Base-by-base conservation (phyloP, 2,329 filamentous ascomycete genomes). In the Diplodia intermedia region DNA sequence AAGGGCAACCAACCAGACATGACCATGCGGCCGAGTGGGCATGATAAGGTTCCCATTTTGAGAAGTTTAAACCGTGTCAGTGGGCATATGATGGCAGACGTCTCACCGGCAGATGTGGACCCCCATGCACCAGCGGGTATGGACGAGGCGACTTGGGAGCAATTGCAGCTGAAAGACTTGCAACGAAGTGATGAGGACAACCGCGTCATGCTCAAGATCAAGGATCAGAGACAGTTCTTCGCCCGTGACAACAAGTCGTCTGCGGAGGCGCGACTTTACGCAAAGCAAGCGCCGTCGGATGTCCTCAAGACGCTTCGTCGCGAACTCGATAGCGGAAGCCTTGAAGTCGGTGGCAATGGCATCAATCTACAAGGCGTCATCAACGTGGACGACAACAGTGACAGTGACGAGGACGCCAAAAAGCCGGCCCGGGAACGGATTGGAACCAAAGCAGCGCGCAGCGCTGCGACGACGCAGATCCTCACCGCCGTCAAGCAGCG, bases 51-150 rank as follows among this genome's bases (percentile, higher is more conserved):
- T 2, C 94, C 93, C 12, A 96, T 98, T 70, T 90, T 98, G 71
- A 89, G 91, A 70, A 93, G 92, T 0, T 83, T 99, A 67, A 99
- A 99, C 77, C 92, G 87, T 69, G 86, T 98, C 67, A 97, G 93
- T 73, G 93, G 95, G 78, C 97, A 96, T 80, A 91, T 99, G 77
- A 90, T 99, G 86, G 91, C 91, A 57, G 91, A 94, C 71, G 92
- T 97, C 12, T 88, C 91, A 2, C 91, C 93, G 1, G 88, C 90
- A 5, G 93, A 97, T 76, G 81, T 84, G n/a, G 87, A 90, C 69
- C 85, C 87, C 1, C 86, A 89, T 69, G 85, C 84, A 5, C 86
- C 89, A 1, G 87, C 89, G 63, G 89, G 89, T 1, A 82, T 89
- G 74, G 90, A 93, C 69, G 90, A 93, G 72, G 86, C 89, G 49